Evolutionary conservation across 2,329 filamentous ascomycete genomes (phyloP).

Genomic region (Colletotrichum sp.): DNA sequence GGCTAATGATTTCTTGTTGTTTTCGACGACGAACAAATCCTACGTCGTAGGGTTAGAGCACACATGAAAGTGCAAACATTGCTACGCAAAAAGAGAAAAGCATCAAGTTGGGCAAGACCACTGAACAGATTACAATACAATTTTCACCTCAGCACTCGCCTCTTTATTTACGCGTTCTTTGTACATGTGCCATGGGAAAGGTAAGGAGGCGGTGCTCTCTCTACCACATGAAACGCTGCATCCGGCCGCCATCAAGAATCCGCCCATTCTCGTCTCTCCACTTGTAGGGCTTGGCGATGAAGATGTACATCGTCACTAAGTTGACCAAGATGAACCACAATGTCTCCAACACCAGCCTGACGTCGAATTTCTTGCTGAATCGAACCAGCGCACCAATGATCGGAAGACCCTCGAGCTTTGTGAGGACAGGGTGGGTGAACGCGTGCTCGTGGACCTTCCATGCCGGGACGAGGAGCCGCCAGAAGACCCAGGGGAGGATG

Average conservation of each 20-base stretch:
- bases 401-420: not conserved
- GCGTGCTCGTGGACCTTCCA: conserved; percentile 30
- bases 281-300: conserved; percentile 69
- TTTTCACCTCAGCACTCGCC: not conserved
- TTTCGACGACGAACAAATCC: not conserved
- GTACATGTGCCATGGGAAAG: not conserved
- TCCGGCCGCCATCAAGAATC: conserved; percentile 57
- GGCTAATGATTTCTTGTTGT: not conserved
- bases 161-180: not conserved
- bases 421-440: not conserved
- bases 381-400: not conserved
- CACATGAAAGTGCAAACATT: not conserved
- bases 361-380: conserved; percentile 36
- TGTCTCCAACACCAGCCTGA: conserved; percentile 66
- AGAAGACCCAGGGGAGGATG: conserved; percentile 93
- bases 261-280: conserved; percentile 64
- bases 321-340: conserved; percentile 73
- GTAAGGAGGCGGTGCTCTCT: conserved; percentile 5
- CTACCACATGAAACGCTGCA: conserved; percentile 86
- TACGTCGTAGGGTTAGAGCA: conserved; percentile 2
- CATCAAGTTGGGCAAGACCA: not conserved
- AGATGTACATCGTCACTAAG: conserved; percentile 70
- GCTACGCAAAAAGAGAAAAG: not conserved
- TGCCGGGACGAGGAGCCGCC: conserved; percentile 79
- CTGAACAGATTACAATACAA: not conserved